A percentile compares a stretch with the other conserved stretches of the same genome.
phyloP scores from a whole-genome alignment of 768 basidiomycete genomes.

The Erythrobasidium yunnanense region DNA sequence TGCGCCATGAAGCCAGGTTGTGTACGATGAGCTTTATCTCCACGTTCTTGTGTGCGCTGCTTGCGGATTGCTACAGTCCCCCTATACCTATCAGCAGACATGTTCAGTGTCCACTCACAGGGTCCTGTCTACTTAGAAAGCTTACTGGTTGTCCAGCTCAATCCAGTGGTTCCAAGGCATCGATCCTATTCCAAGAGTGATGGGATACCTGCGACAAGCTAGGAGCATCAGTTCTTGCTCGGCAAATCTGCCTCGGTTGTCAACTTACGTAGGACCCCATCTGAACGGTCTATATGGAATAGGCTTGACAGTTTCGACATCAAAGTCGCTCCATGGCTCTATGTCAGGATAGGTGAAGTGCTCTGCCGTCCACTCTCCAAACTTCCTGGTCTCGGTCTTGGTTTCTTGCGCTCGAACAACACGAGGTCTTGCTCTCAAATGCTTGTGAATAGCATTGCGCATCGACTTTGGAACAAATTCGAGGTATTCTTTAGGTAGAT shows the following conservation, averaged over 20 bases:
- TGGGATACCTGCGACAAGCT: not conserved
- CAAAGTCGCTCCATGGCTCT: not conserved
- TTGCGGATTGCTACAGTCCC: not conserved
- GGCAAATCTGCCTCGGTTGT: not conserved
- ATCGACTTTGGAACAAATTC: too few species aligned
- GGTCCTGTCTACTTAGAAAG: not conserved
- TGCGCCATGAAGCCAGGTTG: not conserved
- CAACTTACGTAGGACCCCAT: conserved; percentile 4
- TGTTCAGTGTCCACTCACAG: not conserved
- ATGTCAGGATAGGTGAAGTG: not conserved
- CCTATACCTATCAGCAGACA: not conserved
- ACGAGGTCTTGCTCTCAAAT: too few species aligned
- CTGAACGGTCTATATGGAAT: not conserved
- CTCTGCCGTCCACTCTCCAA: not conserved
- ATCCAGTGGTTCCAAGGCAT: conserved; percentile 1
- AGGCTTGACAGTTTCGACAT: not conserved
- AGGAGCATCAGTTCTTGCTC: not conserved
- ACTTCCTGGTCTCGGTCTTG: not conserved
- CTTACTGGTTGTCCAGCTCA: conserved; percentile 4
- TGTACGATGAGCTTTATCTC: not conserved
- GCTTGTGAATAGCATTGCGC: too few species aligned
- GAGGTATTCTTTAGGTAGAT: too few species aligned
- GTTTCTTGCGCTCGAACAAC: not conserved
- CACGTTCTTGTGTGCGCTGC: not conserved
- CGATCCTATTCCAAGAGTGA: not conserved